Conservation (phyloP, 305 asterid genomes). For the Solanum chacoense region DNA sequence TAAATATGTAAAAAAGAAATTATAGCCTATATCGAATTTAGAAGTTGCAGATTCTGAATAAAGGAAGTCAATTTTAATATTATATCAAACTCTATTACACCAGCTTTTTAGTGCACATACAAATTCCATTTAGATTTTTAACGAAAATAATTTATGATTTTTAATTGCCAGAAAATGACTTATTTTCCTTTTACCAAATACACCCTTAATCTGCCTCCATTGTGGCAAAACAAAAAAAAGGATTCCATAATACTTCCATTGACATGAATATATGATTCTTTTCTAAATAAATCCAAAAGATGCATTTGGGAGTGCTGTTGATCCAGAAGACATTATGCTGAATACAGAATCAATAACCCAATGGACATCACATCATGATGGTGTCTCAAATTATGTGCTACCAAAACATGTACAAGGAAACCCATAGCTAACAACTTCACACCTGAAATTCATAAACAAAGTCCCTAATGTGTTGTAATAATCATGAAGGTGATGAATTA, state of each 20-base stretch:
- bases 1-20: neutral
- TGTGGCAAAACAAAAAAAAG: neutral
- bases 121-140: neutral
- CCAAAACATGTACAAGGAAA: slow-evolving; percentile 48
- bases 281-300: neutral
- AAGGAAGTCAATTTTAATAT: neutral
- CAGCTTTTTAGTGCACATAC: neutral
- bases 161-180: neutral
- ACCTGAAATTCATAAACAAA: slow-evolving; percentile 17
- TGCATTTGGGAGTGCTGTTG: neutral
- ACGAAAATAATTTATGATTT: neutral
- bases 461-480: slow-evolving; percentile 16
- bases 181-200: neutral
- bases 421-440: slow-evolving; percentile 20
- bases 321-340: slow-evolving; percentile 22
- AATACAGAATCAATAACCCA: slow-evolving; percentile 19
- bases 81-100: neutral
- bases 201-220: neutral
- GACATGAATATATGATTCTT: neutral
- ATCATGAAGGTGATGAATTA: slow-evolving; percentile 16
- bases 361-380: slow-evolving; percentile 13
- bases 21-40: neutral
- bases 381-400: slow-evolving; percentile 24
- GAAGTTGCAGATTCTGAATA: neutral
- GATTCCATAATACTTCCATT: neutral